Evolutionary conservation across 768 basidiomycete genomes (phyloP), one percentile per base, ranked within the genome.

Genomic region (Leccinum arenicola): DNA sequence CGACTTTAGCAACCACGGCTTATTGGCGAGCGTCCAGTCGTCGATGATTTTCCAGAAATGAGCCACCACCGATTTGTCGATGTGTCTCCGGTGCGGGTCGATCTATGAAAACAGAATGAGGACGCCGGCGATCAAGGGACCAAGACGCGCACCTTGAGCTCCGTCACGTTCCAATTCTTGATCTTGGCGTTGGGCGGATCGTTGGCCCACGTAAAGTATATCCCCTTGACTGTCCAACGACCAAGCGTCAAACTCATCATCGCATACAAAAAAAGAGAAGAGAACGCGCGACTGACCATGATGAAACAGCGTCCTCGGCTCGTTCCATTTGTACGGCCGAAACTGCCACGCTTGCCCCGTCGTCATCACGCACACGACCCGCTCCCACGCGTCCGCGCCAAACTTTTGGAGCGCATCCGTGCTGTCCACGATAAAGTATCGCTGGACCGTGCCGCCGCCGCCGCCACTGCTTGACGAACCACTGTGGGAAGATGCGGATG

Each of bases 261-360:
- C 33, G 33, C 49, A 45, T 11, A 12, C 15, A 47, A 10, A 50
- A 50, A n/a, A n/a, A 33, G 19, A 21, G 7, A 17, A 27, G 25
- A 17, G 25, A 15, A 25, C 6, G 48, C 21, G 49, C 38, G 9
- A 66, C 79, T 50, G 63, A 96, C 95, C 95, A 68, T 98, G 90
- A 69, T 97, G 91, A 75, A 99, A 98, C 27, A 99, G 74, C 53
- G 89, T 83, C 60, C 86, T 85, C 1, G 97, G 97, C 68, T 98
- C 95, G 52, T 82, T 87, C 96, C 96, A 99, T 71, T 96, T 95
- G 77, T 98, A 98, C 17, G 92, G 89, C 58, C 88, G 81, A 76
- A 99, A 99, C 71, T 99, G 97, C 97, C 97, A 98, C 33, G 91
- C 89, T 66, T 98, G 96, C 1, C 97, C 97, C 0, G 97, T 99